Base-by-base conservation (phyloP, 768 basidiomycete species). In the Rubroboletus satanas region DNA sequence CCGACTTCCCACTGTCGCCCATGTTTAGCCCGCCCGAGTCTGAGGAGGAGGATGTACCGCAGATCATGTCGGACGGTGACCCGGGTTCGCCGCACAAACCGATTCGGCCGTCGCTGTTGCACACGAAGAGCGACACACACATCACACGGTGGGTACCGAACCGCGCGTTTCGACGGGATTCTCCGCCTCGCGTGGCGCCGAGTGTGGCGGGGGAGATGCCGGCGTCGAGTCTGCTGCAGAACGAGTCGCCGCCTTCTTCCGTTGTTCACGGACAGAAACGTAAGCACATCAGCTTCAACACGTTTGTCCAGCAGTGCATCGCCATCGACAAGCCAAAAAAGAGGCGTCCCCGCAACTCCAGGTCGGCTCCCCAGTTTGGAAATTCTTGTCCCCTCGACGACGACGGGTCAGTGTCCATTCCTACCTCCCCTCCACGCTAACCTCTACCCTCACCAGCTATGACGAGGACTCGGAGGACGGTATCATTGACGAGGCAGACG, bases 241-340 rank as follows among this genome's bases (percentile, higher is more conserved):
- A 52, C 41, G 69, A 69, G 3, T 56, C 62, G 12, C 59, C 56
- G 9, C 58, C 54, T 17, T n/a, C 51, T 5, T 42, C 66, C 51
- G 48, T 61, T 8, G 15, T 43, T 39, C 57, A 52, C 49, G 57
- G 54, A 28, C 73, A 65, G 55, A 86, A 85, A 77, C 90, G 87
- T 75, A 87, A 87, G 59, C 96, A 97, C 69, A 98, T 98, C 75
- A 88, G 82, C 62, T 98, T 98, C 80, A 98, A 98, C 71, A 96
- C 95, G 0, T 97, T 95, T 67, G 96, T 99, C 37, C 90, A 97
- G 70, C 96, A 98, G 69, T 93, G 84, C 66, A 96, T 99, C 55
- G 87, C 90, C 41, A 90, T 93, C 66, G 90, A 92, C 66, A 86
- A 86, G 63, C 90, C 89, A 0, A 74, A 76, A 53, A 66, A 64